These are phyloP conservation scores for Aspergillus costaricaensis DNA, from an alignment of 2,329 filamentous ascomycete genomes.

Conservation along the genomic window DNA sequence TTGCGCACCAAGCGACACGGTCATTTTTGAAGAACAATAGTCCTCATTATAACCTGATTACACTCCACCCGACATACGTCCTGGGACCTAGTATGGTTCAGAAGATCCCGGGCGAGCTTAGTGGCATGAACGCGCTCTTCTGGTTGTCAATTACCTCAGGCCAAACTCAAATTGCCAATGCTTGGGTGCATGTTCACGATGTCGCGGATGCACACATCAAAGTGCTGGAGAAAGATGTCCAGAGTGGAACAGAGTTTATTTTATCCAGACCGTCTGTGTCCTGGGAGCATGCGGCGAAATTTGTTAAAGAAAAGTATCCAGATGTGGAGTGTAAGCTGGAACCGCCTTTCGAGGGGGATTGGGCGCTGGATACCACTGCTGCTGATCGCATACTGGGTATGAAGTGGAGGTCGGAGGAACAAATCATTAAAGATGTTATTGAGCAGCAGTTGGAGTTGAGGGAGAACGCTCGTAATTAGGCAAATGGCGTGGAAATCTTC, in stretches of 20 bases:
- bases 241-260: conserved; percentile 17
- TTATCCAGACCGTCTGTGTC: conserved; percentile 7
- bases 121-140: conserved; percentile 4
- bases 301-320: conserved; percentile 17
- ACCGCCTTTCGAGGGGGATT: conserved; percentile 57
- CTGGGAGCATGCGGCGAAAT: conserved; percentile 18
- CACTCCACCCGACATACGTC: conserved; percentile 3
- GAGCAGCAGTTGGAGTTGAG: conserved; percentile 20
- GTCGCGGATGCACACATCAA: conserved; percentile 25
- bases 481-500: too few species aligned
- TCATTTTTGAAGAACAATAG: background rate
- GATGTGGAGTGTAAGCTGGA: conserved; percentile 7
- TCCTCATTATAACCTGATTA: conserved; percentile 1
- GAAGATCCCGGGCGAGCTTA: background rate
- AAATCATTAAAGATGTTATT: conserved; percentile 18
- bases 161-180: background rate
- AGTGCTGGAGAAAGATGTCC: conserved; percentile 7
- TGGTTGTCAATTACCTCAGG: background rate
- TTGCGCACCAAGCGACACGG: background rate
- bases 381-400: conserved; percentile 19
- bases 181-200: conserved; percentile 24
- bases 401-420: conserved; percentile 11
- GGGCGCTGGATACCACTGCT: conserved; percentile 77
- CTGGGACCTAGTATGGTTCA: background rate
- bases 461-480: background rate